Evolutionary conservation across 2,329 filamentous ascomycete species (phyloP).

Genomic region (Xylogone sp.): DNA sequence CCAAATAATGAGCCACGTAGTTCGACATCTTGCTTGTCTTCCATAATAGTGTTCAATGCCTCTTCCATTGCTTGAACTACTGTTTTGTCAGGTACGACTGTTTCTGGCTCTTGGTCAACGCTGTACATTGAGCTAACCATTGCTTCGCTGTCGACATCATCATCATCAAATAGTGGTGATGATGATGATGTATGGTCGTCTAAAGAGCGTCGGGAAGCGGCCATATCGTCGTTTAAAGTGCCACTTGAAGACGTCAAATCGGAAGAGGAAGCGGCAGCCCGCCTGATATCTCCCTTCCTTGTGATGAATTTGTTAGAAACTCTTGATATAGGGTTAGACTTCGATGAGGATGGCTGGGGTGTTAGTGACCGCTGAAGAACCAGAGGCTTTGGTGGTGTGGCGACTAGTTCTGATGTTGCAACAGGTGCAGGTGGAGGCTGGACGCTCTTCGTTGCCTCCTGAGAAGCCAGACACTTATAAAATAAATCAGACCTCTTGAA

Average conservation of each 20-base stretch:
- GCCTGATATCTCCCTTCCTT: slow-evolving; percentile 48
- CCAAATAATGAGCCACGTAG: slow-evolving; percentile 65
- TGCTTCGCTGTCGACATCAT: slow-evolving; percentile 69
- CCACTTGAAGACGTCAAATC: slow-evolving; percentile 50
- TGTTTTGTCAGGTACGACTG: slow-evolving; percentile 62
- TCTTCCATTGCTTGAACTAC: slow-evolving; percentile 92
- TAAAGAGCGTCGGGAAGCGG: slow-evolving; percentile 58
- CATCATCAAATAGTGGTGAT: slow-evolving; percentile 74
- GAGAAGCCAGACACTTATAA: slow-evolving; percentile 91
- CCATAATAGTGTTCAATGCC: slow-evolving; percentile 89
- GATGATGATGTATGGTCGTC: slow-evolving; percentile 57
- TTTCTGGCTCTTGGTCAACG: slow-evolving; percentile 66
- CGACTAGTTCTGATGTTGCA: slow-evolving; percentile 31
- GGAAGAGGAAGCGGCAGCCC: slow-evolving; percentile 56
- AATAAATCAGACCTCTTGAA: slow-evolving; percentile 94
- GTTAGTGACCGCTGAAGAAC: slow-evolving; percentile 16
- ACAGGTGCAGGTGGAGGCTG: slow-evolving; percentile 16
- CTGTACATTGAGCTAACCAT: slow-evolving; percentile 72
- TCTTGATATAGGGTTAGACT: slow-evolving; percentile 40
- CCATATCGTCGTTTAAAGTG: slow-evolving; percentile 26
- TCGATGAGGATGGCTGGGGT: slow-evolving; percentile 32
- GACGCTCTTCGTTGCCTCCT: slow-evolving; percentile 56
- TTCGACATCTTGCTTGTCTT: slow-evolving; percentile 66
- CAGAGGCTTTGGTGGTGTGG: slow-evolving; percentile 27
- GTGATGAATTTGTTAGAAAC: slow-evolving; percentile 41